A percentile compares a stretch with the other conserved stretches of the same genome.
Evolutionary conservation across 345 rosid species (phyloP).

Genomic region (Rubroshorea leprosula): DNA sequence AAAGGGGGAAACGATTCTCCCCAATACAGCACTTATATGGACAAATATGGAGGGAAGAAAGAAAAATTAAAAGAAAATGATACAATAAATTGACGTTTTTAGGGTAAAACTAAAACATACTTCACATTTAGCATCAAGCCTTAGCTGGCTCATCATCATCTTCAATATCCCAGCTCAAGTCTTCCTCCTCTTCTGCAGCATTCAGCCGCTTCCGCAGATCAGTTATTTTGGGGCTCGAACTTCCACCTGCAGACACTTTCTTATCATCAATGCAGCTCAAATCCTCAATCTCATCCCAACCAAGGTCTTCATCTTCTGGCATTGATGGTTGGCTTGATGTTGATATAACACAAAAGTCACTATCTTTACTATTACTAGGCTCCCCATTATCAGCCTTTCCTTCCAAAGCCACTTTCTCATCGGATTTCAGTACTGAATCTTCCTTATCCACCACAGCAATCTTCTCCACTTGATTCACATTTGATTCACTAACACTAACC

Average conservation of each 20-base stretch:
- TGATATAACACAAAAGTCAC: constrained; percentile 33
- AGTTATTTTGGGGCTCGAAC: constrained; percentile 18
- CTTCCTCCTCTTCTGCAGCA: constrained; percentile 35
- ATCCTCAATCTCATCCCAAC: constrained; percentile 57
- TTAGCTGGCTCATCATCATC: constrained; percentile 55
- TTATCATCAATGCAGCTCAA: constrained; percentile 44
- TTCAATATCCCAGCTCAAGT: constrained; percentile 86
- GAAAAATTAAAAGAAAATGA: neutral
- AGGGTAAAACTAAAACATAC: neutral
- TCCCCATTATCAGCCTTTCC: constrained; percentile 26
- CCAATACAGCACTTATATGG: constrained; percentile 7
- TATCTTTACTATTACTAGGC: constrained; percentile 27
- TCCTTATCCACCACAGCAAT: constrained; percentile 10
- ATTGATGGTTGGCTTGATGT: constrained; percentile 31
- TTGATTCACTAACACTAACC: constrained; percentile 20
- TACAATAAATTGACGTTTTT: neutral
- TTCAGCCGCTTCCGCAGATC: constrained; percentile 7
- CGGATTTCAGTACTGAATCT: constrained; percentile 21
- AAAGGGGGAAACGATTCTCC: constrained; percentile 11
- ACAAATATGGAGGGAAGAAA: constrained; percentile 11
- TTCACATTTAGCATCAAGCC: constrained; percentile 31
- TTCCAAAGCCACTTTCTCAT: constrained; percentile 24
- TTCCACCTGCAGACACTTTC: constrained; percentile 23
- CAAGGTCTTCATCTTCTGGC: constrained; percentile 44
- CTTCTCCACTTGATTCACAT: constrained; percentile 20